A percentile compares a stretch with the other conserved stretches of the same genome.
phyloP scores from a whole-genome alignment of 2,329 filamentous ascomycete genomes.

The Penicillium crustosum region DNA sequence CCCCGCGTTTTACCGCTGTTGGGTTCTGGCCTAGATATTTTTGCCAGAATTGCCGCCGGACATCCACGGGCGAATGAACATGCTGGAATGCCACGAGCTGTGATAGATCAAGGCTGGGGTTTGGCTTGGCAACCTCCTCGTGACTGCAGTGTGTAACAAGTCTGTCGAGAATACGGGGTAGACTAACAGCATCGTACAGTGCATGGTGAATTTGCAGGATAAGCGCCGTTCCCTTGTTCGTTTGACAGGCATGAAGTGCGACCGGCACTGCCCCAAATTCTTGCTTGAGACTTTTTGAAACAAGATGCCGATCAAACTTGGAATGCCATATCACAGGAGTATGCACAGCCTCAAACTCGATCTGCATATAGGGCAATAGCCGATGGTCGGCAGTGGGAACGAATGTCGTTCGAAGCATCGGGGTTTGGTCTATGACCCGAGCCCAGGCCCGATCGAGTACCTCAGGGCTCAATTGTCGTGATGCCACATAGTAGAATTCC shows the following conservation, averaged over 20 bases:
- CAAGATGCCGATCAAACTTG: conserved; percentile 15
- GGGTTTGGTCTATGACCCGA: conserved; percentile 53
- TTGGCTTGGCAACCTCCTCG: conserved; percentile 2
- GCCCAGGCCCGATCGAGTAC: conserved; percentile 62
- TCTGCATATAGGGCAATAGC: conserved; percentile 61
- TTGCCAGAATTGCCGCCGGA: conserved; percentile 48
- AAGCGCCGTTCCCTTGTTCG: conserved; percentile 32
- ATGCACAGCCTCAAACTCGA: conserved; percentile 50
- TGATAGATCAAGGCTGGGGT: conserved; percentile 35
- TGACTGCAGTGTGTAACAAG: conserved; percentile 48
- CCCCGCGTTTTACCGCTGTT: conserved; percentile 5
- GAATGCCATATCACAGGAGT: conserved; percentile 36
- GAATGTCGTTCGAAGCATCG: conserved; percentile 70
- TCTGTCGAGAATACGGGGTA: conserved; percentile 62
- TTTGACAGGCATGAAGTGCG: conserved; percentile 38
- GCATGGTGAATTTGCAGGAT: conserved; percentile 75
- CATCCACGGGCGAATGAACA: conserved; percentile 24
- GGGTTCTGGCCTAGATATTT: conserved; percentile 35
- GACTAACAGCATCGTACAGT: conserved; percentile 81
- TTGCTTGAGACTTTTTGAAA: conserved; percentile 12
- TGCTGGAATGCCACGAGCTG: conserved; percentile 44
- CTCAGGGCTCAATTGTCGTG: conserved; percentile 38
- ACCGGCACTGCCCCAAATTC: conserved; percentile 27
- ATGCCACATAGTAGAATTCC: conserved; percentile 63
- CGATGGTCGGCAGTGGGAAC: conserved; percentile 49